Conservation (phyloP, 192 early-diverging fungal genomes). For the Podila epicladia region DNA sequence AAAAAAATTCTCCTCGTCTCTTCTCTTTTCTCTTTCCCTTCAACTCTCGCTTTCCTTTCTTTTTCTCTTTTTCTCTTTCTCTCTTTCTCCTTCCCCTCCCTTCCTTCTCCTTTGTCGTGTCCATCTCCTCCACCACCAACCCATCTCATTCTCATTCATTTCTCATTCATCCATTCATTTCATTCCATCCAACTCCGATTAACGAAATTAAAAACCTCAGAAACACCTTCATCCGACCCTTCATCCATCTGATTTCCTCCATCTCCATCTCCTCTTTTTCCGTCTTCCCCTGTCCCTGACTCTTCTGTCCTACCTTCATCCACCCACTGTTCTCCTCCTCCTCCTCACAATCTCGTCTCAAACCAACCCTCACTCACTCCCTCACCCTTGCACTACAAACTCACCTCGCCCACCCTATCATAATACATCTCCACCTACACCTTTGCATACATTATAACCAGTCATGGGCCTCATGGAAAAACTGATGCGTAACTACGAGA, state of each 20-base stretch:
- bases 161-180: background rate
- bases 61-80: conserved; percentile 5
- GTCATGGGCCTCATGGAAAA: conserved; percentile 58
- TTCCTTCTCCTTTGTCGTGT: background rate
- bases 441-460: background rate
- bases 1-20: background rate
- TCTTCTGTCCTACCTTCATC: background rate
- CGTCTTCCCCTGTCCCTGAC: background rate
- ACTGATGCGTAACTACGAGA: conserved; percentile 58
- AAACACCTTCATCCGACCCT: too few species aligned
- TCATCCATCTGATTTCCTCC: background rate
- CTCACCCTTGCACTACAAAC: background rate
- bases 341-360: background rate
- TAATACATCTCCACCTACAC: too few species aligned
- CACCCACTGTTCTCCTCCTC: background rate
- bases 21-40: background rate
- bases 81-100: background rate
- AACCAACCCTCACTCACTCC: background rate
- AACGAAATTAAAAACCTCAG: too few species aligned
- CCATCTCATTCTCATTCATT: background rate
- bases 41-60: background rate
- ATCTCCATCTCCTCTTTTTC: background rate
- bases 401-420: too few species aligned
- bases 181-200: too few species aligned
- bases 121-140: background rate